Evolutionary conservation across 73 alveolate species (phyloP), one percentile per base, ranked within the genome.

Genomic region (Uronychia setigera): DNA sequence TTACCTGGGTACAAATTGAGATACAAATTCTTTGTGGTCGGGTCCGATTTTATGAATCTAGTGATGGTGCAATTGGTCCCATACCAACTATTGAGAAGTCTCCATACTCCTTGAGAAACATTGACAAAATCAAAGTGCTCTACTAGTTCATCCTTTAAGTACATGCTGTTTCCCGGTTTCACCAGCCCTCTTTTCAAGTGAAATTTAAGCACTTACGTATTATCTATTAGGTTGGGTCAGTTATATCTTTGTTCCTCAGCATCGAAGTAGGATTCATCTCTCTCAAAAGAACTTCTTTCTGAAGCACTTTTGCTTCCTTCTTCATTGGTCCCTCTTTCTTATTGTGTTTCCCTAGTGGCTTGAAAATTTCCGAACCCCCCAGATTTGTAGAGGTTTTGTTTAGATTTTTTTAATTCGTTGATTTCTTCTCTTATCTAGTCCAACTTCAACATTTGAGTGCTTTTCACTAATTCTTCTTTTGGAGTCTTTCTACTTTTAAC

Each of bases 61-160:
- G 34, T 28, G n/a, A 83, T 35, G 26, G 79, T 83, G 77, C 79
- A 32, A 34, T 83, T 82, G 13, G 90, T 26, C 29, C 90, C 76
- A 60, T 83, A 83, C 90, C 90, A 83, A 34, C 80, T 34, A 33
- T 83, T 60, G 27, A 83, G 32, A 34, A 60, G 90, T 34, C 27
- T 83, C 90, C 90, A 83, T 0, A 83, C 84, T 26, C 35, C 90
- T 26, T 74, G 14, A 9, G 85, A 75, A 1, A 83, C 90, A 19
- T 27, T 84, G 25, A 83, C 78, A 33, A 33, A 83, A 29, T 83
- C 90, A 76, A 83, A 83, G 79, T 83, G 84, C 76, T 83, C 84
- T 26, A 83, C 82, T 33, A 83, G 29, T 34, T 83, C 80, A 13
- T 74, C 84, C 34, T 57, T 83, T 28, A 83, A 1, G 74, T 83